Evolutionary conservation across 164 flowering plant genomes (phyloP), one percentile per base, ranked within the genome.

Genomic region (Chloranthus sessilifolius): DNA sequence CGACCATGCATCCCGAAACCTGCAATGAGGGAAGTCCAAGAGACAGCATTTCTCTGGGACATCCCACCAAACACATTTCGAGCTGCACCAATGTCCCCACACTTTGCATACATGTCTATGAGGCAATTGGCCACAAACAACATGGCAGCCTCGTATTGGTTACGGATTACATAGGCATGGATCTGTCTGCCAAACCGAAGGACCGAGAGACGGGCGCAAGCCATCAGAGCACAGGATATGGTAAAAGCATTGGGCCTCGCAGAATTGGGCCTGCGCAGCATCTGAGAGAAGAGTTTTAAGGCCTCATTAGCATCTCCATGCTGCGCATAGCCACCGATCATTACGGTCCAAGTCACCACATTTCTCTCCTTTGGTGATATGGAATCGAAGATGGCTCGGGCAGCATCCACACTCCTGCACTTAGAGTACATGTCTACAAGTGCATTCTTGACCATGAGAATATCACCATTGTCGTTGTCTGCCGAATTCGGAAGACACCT

Each of bases 261-360:
- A 31, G 51, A 11, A 27, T 48, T 55, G 4, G 52, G 51, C 19
- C 62, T 59, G n/a, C 10, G 48, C 11, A 83, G 40, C 95, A 88
- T 79, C 36, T 52, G 41, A 3, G 76, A 71, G 45, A 82, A 85
- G 29, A 81, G 74, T 23, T 62, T 24, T 26, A 85, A 50, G 11
- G 96, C 83, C 15, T 68, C 70, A 48, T 77, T 78, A 19, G 95
- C 82, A 46, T 83, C 83, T 7, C 83, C 95, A 29, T 81, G 80
- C 39, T 81, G 89, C 8, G 91, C 86, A 56, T 75, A 74, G 11
- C 88, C 96, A 43, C 90, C 94, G 47, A 88, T 83, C 80, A 88
- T 73, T 44, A 62, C 77, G 6, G 95, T 86, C 95, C 95, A 86
- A n/a, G 91, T 79, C 28, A 86, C 91, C 21, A 86, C 95, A 67